Evolutionary conservation across 192 early-diverging fungal genomes (phyloP).

Genomic region (Backusella macrospora): DNA sequence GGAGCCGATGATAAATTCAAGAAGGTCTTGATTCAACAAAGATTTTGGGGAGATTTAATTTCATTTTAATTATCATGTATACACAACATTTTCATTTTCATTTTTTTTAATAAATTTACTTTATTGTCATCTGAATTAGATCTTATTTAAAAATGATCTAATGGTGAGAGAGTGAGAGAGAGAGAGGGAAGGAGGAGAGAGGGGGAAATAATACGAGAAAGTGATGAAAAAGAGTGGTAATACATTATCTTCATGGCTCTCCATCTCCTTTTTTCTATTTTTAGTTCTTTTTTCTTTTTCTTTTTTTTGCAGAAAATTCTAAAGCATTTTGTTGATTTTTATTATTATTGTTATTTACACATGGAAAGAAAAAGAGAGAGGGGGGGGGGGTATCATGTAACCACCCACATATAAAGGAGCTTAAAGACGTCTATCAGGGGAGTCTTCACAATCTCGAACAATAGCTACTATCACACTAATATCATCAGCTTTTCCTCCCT

Average conservation of each 20-base stretch:
- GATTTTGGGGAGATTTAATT: constrained; percentile 19
- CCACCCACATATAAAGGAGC: not conserved
- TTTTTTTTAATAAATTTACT: not conserved
- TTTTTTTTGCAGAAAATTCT: too few relatives aligned
- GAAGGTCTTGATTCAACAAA: constrained; percentile 18
- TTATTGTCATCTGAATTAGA: not conserved
- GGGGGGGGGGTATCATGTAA: not conserved
- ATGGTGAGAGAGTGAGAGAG: not conserved
- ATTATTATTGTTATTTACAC: not conserved
- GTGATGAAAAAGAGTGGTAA: not conserved
- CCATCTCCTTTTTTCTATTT: not conserved
- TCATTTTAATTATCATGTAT: not conserved
- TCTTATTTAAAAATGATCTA: not conserved
- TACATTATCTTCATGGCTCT: not conserved
- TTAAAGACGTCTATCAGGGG: constrained; percentile 8
- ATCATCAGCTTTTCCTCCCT: constrained; percentile 96
- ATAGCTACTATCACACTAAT: constrained; percentile 88
- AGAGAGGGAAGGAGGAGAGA: not conserved
- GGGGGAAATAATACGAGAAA: not conserved
- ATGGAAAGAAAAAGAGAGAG: not conserved
- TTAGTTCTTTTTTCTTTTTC: not conserved
- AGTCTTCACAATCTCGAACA: constrained; percentile 51
- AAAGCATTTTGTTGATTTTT: too few relatives aligned
- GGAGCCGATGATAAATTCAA: not conserved
- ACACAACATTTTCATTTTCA: not conserved